Conservation (phyloP, 108 stramenopile genomes). For the Chaetoceros tenuissimus region DNA sequence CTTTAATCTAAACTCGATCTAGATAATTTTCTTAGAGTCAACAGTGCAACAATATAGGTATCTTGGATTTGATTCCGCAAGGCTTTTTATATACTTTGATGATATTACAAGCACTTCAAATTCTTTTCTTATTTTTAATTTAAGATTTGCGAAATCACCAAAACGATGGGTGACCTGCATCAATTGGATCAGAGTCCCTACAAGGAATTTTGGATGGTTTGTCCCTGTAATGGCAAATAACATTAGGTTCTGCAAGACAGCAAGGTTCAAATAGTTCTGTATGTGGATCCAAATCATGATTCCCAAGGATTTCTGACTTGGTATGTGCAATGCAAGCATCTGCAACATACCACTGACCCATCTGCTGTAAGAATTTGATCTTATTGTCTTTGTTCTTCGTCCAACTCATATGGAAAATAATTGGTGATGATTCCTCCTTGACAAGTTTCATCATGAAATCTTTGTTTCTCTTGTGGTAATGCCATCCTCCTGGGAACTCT, state of each 20-base stretch:
- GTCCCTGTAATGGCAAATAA: slow-evolving; percentile 50
- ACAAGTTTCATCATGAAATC: slow-evolving; percentile 26
- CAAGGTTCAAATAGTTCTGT: slow-evolving; percentile 19
- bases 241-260: slow-evolving; percentile 34
- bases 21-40: no score
- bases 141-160: no score
- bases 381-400: slow-evolving; percentile 78
- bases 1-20: no score
- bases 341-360: slow-evolving; percentile 64
- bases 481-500: slow-evolving; percentile 50
- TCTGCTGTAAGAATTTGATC: slow-evolving; percentile 52
- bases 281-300: neutral
- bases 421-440: slow-evolving; percentile 13
- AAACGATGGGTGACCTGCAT: slow-evolving; percentile 26
- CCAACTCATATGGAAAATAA: slow-evolving; percentile 71
- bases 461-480: slow-evolving; percentile 28
- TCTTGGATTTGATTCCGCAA: no score
- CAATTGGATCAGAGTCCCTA: slow-evolving; percentile 32
- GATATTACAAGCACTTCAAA: no score
- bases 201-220: slow-evolving; percentile 58
- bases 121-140: no score
- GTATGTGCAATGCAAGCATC: slow-evolving; percentile 35
- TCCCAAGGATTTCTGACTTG: slow-evolving; percentile 12
- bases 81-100: no score
- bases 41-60: no score